Base-by-base conservation (phyloP, 2,329 filamentous ascomycete genomes). In the Aquanectria penicillioides region DNA sequence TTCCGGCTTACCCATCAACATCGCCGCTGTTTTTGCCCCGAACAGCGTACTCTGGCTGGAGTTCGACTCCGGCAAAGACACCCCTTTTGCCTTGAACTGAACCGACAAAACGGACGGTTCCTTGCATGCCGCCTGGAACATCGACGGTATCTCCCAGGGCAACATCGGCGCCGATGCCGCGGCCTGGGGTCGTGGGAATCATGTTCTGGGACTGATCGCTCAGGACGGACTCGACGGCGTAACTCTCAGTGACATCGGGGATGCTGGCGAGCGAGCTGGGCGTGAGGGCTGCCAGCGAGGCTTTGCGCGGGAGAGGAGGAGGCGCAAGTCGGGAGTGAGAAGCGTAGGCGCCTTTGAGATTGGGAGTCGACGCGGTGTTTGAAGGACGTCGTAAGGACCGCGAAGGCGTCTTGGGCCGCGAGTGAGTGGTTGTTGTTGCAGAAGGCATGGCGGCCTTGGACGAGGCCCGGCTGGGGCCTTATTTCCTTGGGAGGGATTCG, bases 1-100 rank as follows among this genome's bases (percentile, higher is more conserved):
- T 34, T 15, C 17, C 9, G 40, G 38, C 86, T 77, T 83, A 94
- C 92, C 94, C 95, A 68, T 98, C 94, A 52, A 98, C 95, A 75
- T 97, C 94, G 63, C 95, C 95, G 70, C 86, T 96, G 73, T 99
- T 99, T 82, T 99, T 99, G 28, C 95, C 95, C 72, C 90, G 87
- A 48, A 83, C 77, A 28, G 93, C 91, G 79, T 90, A 96, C 66
- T 97, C 91, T 50, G 86, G 81, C 69, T 89, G 87, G 63, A 99
- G 83, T 77, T 99, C 95, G 29, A 99, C 92, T 40, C 95, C 95
- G 26, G 92, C 93, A 81, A 99, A 99, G 17, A 86, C 86, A 47
- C 95, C 95, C 67, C 91, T 93, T 81, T 97, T 97, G 63, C 94
- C 94, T 68, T 89, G 86, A 34, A 99, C 94, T 33, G 83, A 82